Conservation (phyloP, 192 early-diverging fungal species). For the Podila minutissima region DNA sequence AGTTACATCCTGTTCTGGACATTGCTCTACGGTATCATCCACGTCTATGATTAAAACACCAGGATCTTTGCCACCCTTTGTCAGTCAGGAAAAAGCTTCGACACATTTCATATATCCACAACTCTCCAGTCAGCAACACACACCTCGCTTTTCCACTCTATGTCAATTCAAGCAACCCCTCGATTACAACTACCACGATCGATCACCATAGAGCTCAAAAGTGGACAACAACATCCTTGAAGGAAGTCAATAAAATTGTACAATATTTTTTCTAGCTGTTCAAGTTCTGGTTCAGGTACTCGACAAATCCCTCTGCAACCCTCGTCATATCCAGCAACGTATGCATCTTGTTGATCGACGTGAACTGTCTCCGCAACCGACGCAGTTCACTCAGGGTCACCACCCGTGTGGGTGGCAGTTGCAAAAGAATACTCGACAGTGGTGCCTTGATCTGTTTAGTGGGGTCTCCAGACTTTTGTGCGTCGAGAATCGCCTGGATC, state of each 20-base stretch:
- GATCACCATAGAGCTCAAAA: conserved; percentile 8
- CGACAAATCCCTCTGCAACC: conserved; percentile 87
- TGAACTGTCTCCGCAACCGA: conserved; percentile 83
- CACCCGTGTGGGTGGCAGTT: conserved; percentile 74
- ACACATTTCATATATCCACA: too few relatives aligned
- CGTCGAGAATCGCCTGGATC: conserved; percentile 78
- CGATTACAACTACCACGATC: too few relatives aligned
- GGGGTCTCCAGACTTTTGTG: conserved; percentile 69
- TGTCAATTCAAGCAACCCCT: too few relatives aligned
- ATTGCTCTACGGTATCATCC: conserved; percentile 79
- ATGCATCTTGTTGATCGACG: conserved; percentile 88
- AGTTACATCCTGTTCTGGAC: conserved; percentile 84
- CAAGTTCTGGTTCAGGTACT: conserved; percentile 92
- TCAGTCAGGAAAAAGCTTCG: neutral
- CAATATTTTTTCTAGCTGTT: conserved; percentile 21
- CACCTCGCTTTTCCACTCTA: too few relatives aligned
- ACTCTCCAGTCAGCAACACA: too few relatives aligned
- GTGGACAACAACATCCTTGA: conserved; percentile 36
- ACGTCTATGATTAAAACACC: conserved; percentile 72
- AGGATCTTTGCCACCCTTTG: too few relatives aligned
- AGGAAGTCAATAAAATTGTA: neutral
- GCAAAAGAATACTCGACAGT: conserved; percentile 32
- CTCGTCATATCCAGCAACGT: conserved; percentile 76
- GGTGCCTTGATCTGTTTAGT: conserved; percentile 41
- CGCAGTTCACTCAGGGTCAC: conserved; percentile 86